Percentiles rank a stretch among this genome's conserved stretches.
phyloP scores from a whole-genome alignment of 225 moss, liverwort and hornwort species.

The Sphagnum tenellum region DNA sequence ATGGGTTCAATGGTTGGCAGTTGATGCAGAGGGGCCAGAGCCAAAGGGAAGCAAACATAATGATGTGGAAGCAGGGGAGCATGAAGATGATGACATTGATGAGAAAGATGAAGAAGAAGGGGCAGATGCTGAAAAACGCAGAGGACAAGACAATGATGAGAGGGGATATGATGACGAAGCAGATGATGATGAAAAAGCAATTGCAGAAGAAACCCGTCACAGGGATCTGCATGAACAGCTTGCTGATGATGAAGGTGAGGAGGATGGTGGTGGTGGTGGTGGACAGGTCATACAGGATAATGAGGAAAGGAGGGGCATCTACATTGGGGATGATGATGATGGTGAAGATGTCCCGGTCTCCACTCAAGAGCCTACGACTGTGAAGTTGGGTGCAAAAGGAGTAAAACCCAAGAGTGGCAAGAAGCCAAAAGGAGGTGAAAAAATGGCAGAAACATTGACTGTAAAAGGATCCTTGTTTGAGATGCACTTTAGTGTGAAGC shows the following conservation, averaged over 20 bases:
- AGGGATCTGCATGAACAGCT: conserved; percentile 48
- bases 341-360: conserved; percentile 10
- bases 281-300: conserved; percentile 8
- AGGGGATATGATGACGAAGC: conserved; percentile 84
- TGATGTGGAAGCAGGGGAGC: conserved; percentile 56
- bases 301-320: conserved; percentile 32
- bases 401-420: conserved; percentile 20
- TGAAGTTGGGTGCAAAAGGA: conserved; percentile 12
- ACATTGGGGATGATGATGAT: conserved; percentile 34
- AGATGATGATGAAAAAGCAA: conserved; percentile 82
- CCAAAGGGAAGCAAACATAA: conserved; percentile 20
- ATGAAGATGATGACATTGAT: conserved; percentile 76
- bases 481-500: conserved; percentile 48
- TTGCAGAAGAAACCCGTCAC: conserved; percentile 55
- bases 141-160: conserved; percentile 86
- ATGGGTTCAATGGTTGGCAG: not conserved
- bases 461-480: conserved; percentile 43
- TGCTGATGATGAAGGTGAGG: conserved; percentile 26
- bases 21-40: conserved; percentile 45
- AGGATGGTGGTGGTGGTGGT: conserved; percentile 17
- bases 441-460: conserved; percentile 28
- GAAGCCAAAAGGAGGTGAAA: conserved; percentile 11
- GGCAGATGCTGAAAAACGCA: conserved; percentile 91
- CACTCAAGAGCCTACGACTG: conserved; percentile 19
- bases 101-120: conserved; percentile 78